phyloP scores from a whole-genome alignment of 805 yeast genomes.

The Saccharomyces mikatae region DNA sequence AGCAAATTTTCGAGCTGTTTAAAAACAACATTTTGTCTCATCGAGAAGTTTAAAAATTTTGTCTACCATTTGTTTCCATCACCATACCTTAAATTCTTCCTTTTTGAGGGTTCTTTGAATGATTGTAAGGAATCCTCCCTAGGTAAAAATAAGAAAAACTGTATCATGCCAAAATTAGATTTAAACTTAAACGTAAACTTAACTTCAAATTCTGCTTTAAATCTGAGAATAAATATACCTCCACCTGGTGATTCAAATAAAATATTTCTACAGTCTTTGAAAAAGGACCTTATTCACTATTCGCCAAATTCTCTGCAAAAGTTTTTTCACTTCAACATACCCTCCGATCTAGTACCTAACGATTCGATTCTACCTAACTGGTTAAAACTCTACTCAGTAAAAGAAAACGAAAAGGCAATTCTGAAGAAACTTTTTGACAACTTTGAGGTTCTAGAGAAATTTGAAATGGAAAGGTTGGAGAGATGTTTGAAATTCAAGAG shows the following conservation, averaged over 20 bases:
- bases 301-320: constrained; percentile 28
- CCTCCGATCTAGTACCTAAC: constrained; percentile 12
- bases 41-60: constrained; percentile 16
- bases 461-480: constrained; percentile 25
- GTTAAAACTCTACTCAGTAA: constrained; percentile 19
- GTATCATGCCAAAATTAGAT: neutral
- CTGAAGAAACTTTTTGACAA: constrained; percentile 25
- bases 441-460: constrained; percentile 32
- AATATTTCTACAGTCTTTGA: constrained; percentile 27
- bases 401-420: constrained; percentile 13
- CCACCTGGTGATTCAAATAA: constrained; percentile 12
- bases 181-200: neutral
- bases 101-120: constrained; percentile 1
- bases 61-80: neutral
- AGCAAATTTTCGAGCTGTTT: constrained; percentile 19
- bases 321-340: constrained; percentile 25
- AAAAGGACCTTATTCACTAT: constrained; percentile 26
- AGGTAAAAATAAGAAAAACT: neutral
- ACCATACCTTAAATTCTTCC: neutral
- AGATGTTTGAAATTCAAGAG: constrained; percentile 12
- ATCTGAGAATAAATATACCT: constrained; percentile 17
- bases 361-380: constrained; percentile 27
- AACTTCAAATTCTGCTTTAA: constrained; percentile 2
- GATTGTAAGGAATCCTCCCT: neutral
- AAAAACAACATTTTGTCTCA: constrained; percentile 17